Base-by-base conservation (phyloP, 129 eudicot genomes). In the Flaveria trinervia region DNA sequence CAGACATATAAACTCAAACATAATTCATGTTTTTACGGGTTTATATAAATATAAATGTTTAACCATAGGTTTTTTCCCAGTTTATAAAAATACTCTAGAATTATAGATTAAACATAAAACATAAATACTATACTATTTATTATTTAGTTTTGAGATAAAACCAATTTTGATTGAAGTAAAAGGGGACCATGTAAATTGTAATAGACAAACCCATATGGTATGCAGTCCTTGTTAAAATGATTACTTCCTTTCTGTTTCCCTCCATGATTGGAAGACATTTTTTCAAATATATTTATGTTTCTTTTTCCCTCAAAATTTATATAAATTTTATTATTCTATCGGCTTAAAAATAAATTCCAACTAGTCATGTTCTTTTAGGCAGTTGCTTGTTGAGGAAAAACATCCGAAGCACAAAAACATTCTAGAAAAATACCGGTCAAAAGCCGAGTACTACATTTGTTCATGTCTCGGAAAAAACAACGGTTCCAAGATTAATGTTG, bases 391-490 rank as follows among this genome's bases (percentile, higher is more conserved):
- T 5, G 78, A 86, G 50, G 90, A 81, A 26, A 88, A 79, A 49
- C 88, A 76, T 79, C 18, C 44, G 64, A 76, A 73, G 45, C 85
- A 90, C 56, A 82, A 49, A 22, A 33, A 78, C 9, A 33, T 85
- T 44, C 81, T 88, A n/a, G 26, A 83, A 64, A 57, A 85, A 66
- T 88, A 93, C 81, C 74, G 75, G 65, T 75, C 88, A 13, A 90
- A 90, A 71, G 98, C 92, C 41, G 89, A 90, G 68, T 45, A 77
- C 80, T 93, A 86, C 81, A 73, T 90, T 4, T 93, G 98, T 50
- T 73, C 89, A 30, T 86, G 95, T 84, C 79, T 90, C 17, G 72
- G 79, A 82, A 88, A 79, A 80, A 92, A 90, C 90, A 86, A 88
- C 41, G 84, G 81, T 23, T 74, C 73, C 41, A 78, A 82, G 25